Conservation (phyloP, 208 protist genomes). For the Crithidia sp. region DNA sequence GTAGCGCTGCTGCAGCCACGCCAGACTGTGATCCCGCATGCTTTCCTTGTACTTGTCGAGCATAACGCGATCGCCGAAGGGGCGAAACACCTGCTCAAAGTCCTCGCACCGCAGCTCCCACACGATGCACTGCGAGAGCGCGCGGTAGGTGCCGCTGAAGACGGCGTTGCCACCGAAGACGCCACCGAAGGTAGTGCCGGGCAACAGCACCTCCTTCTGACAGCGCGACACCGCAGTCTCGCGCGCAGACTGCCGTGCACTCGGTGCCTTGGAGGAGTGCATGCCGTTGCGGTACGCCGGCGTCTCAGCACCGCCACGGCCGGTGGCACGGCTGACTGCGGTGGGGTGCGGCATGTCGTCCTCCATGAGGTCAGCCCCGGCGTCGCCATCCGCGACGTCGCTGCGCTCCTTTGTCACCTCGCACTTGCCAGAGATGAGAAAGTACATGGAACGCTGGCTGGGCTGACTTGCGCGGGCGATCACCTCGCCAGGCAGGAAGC, state of each 20-base stretch:
- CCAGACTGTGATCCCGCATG: conserved; percentile 50
- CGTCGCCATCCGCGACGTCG: conserved; percentile 21
- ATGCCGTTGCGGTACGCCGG: conserved; percentile 14
- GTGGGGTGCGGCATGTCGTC: neutral
- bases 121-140: conserved; percentile 80
- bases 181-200: conserved; percentile 75
- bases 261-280: conserved; percentile 5
- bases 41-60: conserved; percentile 51
- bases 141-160: conserved; percentile 68
- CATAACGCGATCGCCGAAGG: conserved; percentile 66
- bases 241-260: neutral
- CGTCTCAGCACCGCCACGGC: neutral
- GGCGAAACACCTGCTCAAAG: conserved; percentile 73
- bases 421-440: conserved; percentile 84
- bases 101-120: conserved; percentile 60
- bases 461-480: conserved; percentile 62
- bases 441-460: conserved; percentile 67
- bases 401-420: conserved; percentile 38
- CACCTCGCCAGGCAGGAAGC: conserved; percentile 59
- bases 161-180: conserved; percentile 63
- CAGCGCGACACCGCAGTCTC: conserved; percentile 3
- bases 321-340: neutral
- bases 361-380: no score
- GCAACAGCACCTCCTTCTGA: conserved; percentile 34
- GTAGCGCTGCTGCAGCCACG: conserved; percentile 53